Evolutionary conservation across 2,329 filamentous ascomycete genomes (phyloP).

Genomic region (Bipolaris oryzae): DNA sequence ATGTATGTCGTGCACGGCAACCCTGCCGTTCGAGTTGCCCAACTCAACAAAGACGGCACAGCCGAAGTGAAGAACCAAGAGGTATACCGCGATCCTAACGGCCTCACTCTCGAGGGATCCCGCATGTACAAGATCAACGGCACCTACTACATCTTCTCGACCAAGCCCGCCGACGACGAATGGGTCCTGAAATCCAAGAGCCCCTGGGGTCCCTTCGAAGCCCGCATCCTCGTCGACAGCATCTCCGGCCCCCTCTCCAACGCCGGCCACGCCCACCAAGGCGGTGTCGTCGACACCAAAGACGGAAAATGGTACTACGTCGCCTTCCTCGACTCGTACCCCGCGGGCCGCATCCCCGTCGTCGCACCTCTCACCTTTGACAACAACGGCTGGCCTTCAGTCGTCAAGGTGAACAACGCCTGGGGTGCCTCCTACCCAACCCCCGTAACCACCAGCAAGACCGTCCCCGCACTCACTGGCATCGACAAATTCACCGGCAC

Average conservation of each 20-base stretch:
- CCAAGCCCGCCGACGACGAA: constrained; percentile 54
- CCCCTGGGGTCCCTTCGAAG: constrained; percentile 61
- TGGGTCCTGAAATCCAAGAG: constrained; percentile 58
- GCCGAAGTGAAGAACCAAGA: constrained; percentile 53
- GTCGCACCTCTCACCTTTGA: constrained; percentile 62
- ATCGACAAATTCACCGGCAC: constrained; percentile 56
- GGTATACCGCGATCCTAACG: constrained; percentile 52
- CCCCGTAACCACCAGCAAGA: constrained; percentile 40
- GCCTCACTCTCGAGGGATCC: constrained; percentile 56
- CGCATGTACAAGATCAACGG: constrained; percentile 65
- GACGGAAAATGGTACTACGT: constrained; percentile 65
- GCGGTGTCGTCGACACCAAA: constrained; percentile 60
- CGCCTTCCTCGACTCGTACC: constrained; percentile 62
- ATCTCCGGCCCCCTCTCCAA: constrained; percentile 54
- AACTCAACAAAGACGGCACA: constrained; percentile 58
- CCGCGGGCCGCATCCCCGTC: constrained; percentile 63
- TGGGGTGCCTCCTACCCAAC: constrained; percentile 57
- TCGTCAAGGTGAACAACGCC: constrained; percentile 52
- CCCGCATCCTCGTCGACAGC: constrained; percentile 52
- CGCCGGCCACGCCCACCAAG: constrained; percentile 60
- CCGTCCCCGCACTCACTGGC: constrained; percentile 44
- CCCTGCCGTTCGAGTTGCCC: constrained; percentile 57
- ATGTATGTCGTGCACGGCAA: constrained; percentile 65
- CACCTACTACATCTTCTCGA: constrained; percentile 62
- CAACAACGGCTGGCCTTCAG: constrained; percentile 58